These are phyloP conservation scores for Phaeophleospora eucalypticola DNA, from an alignment of 2,329 filamentous ascomycete species.

Conservation along the genomic window DNA sequence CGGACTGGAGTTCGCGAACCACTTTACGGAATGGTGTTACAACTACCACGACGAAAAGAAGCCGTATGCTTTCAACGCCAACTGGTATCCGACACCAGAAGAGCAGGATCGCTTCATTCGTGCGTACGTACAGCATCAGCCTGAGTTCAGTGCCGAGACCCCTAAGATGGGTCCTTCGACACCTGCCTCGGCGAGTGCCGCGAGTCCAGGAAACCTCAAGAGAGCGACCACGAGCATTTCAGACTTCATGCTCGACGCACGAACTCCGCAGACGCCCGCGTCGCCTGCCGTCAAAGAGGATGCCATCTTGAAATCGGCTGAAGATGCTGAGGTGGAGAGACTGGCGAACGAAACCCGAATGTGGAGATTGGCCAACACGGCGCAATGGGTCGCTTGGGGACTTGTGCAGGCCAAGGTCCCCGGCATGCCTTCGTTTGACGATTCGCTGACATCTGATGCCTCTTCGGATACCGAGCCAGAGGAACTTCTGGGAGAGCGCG, in stretches of 20 bases:
- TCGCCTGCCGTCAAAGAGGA: slow-evolving; percentile 19
- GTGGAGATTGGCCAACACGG: slow-evolving; percentile 84
- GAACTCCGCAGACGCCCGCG: slow-evolving; percentile 40
- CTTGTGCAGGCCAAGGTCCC: slow-evolving; percentile 90
- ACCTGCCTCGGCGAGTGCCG: slow-evolving; percentile 19
- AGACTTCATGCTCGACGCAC: slow-evolving; percentile 72
- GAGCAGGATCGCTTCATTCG: slow-evolving; percentile 82
- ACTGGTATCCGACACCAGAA: slow-evolving; percentile 69
- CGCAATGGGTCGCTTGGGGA: slow-evolving; percentile 93
- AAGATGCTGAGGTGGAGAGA: slow-evolving; percentile 63
- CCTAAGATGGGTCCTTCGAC: slow-evolving; percentile 25
- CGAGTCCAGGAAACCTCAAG: slow-evolving; percentile 20
- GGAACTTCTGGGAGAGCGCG: slow-evolving; percentile 30
- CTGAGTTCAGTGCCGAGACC: slow-evolving; percentile 56
- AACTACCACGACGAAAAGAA: slow-evolving; percentile 77
- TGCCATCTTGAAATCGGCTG: slow-evolving; percentile 52
- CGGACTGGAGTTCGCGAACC: slow-evolving; percentile 91
- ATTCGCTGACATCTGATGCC: slow-evolving; percentile 15
- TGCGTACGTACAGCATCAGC: slow-evolving; percentile 79
- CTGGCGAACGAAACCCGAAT: slow-evolving; percentile 74
- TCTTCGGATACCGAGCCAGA: slow-evolving; percentile 27
- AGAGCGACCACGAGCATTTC: slow-evolving; percentile 43
- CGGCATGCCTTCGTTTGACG: slow-evolving; percentile 55
- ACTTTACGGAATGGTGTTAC: slow-evolving; percentile 97
- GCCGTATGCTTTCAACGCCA: slow-evolving; percentile 61